Evolutionary conservation across 495 filamentous ascomycete species (phyloP).

Genomic region (Xanthoparmelia taractica): DNA sequence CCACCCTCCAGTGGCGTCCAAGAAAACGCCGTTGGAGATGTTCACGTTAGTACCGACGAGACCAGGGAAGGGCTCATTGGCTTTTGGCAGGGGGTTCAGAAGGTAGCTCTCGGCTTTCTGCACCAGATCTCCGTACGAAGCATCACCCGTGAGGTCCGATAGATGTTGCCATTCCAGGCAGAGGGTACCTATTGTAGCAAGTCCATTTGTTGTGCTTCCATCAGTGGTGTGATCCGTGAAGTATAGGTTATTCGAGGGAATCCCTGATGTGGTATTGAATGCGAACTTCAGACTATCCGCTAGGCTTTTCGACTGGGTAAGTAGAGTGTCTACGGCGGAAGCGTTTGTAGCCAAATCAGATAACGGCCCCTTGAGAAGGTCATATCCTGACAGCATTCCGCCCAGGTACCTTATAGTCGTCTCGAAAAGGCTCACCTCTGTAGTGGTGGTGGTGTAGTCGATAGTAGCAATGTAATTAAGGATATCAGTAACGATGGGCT

Average conservation of each 20-base stretch:
- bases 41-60: conserved; percentile 63
- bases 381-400: conserved; percentile 74
- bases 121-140: conserved; percentile 53
- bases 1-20: conserved; percentile 66
- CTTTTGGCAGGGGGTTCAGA: conserved; percentile 53
- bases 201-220: conserved; percentile 50
- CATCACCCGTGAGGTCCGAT: conserved; percentile 64
- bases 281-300: conserved; percentile 68
- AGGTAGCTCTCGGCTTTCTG: conserved; percentile 68
- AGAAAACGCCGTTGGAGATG: conserved; percentile 57
- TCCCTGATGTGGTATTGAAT: conserved; percentile 66
- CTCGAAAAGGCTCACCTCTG: conserved; percentile 69
- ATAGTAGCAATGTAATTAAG: conserved; percentile 59
- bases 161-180: conserved; percentile 82
- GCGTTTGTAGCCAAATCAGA: conserved; percentile 41
- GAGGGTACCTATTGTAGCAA: conserved; percentile 65
- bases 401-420: conserved; percentile 84
- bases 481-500: conserved; percentile 59
- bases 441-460: conserved; percentile 55
- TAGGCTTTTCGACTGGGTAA: conserved; percentile 59
- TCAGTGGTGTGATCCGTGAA: conserved; percentile 46
- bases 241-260: conserved; percentile 66
- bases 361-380: conserved; percentile 67
- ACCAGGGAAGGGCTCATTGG: conserved; percentile 67
- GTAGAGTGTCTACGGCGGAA: conserved; percentile 45